These are phyloP conservation scores for Ceratopteris richardii DNA, from an alignment of 75 land plant species.

Conservation along the genomic window DNA sequence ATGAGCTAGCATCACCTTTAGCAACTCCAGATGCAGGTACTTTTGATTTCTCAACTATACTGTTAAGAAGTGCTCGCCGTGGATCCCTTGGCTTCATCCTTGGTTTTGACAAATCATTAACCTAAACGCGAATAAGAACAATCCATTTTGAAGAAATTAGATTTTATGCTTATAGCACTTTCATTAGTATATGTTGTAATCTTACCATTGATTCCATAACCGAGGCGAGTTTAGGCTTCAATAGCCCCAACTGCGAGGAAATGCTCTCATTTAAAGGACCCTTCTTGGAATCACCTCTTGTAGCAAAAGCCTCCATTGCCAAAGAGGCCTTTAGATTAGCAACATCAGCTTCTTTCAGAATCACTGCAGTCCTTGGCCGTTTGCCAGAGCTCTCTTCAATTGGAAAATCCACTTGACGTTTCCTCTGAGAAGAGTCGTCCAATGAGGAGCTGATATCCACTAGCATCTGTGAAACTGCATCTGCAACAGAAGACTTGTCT, in stretches of 20 bases:
- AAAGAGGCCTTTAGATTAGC: too few species aligned
- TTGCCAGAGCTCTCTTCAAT: neutral
- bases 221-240: too few species aligned
- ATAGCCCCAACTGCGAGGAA: neutral
- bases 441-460: neutral
- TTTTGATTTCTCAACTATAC: slow-evolving; percentile 28
- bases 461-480: neutral
- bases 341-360: neutral
- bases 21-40: neutral
- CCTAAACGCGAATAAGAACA: slow-evolving; percentile 10
- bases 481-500: neutral
- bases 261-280: too few species aligned
- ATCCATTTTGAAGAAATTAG: neutral
- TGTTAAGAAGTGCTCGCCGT: slow-evolving; percentile 60
- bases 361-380: neutral
- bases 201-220: neutral
- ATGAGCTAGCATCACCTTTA: neutral
- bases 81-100: slow-evolving; percentile 99
- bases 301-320: too few species aligned
- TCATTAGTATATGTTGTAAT: neutral
- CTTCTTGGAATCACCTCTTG: too few species aligned
- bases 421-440: neutral
- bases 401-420: neutral
- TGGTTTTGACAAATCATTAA: slow-evolving; percentile 31
- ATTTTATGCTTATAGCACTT: slow-evolving; percentile 1